A percentile compares a stretch with the other conserved stretches of the same genome.
Evolutionary conservation across 352 stramenopile species (phyloP).

Genomic region (Phytophthora hybrid): DNA sequence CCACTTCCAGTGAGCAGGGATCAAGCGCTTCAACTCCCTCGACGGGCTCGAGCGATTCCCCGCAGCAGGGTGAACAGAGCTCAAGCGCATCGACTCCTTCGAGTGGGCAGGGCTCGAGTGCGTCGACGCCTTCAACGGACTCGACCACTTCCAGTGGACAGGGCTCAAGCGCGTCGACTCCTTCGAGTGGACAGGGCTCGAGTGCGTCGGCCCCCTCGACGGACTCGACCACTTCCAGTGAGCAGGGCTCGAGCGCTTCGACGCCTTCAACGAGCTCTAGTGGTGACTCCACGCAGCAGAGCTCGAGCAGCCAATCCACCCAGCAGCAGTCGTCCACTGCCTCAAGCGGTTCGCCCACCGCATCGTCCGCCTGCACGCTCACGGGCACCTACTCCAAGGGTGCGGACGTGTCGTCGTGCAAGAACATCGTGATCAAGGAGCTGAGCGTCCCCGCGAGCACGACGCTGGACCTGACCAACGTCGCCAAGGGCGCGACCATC

Average conservation of each 20-base stretch:
- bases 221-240: no score
- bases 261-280: conserved; percentile 1
- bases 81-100: background rate
- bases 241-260: conserved; percentile 11
- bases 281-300: conserved; percentile 12
- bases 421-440: conserved; percentile 43
- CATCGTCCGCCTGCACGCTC: conserved; percentile 28
- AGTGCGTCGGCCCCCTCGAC: no score
- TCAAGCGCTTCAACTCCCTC: conserved; percentile 1
- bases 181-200: no score
- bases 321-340: conserved; percentile 32
- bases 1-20: background rate
- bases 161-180: conserved; percentile 5
- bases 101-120: background rate
- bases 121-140: conserved; percentile 1
- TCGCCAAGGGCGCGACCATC: conserved; percentile 43
- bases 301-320: conserved; percentile 24
- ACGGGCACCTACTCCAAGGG: conserved; percentile 42
- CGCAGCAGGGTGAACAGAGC: background rate
- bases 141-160: conserved; percentile 22
- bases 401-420: conserved; percentile 39
- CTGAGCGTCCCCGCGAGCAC: conserved; percentile 39
- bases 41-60: background rate
- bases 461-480: conserved; percentile 47
- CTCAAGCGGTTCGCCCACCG: conserved; percentile 16